Evolutionary conservation across 2,329 filamentous ascomycete species (phyloP).

Genomic region (Fusarium secorum): DNA sequence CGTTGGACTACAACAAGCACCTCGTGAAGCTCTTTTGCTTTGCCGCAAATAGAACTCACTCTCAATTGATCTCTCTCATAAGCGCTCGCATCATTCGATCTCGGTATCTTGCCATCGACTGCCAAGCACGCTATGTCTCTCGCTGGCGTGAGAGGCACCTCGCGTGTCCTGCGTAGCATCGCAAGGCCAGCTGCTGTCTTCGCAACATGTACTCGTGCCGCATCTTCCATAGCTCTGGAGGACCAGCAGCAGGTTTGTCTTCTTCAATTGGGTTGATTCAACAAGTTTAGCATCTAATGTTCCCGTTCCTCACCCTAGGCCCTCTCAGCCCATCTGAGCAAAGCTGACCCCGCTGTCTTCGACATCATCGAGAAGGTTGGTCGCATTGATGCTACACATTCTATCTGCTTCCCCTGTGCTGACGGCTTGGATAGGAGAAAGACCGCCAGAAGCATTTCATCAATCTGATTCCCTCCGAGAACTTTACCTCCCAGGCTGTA

Average conservation of each 20-base stretch:
- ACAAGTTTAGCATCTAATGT: slow-evolving; percentile 22
- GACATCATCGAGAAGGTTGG: slow-evolving; percentile 89
- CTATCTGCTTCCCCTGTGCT: background rate
- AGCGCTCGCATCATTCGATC: background rate
- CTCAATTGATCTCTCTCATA: background rate
- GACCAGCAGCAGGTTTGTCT: slow-evolving; percentile 65
- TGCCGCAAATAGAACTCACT: slow-evolving; percentile 14
- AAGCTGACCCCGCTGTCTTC: slow-evolving; percentile 87
- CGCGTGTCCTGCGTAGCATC: slow-evolving; percentile 56
- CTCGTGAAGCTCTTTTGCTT: slow-evolving; percentile 2
- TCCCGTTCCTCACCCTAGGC: slow-evolving; percentile 62
- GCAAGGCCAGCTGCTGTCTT: slow-evolving; percentile 42
- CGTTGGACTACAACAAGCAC: slow-evolving; percentile 16
- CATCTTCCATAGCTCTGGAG: slow-evolving; percentile 59
- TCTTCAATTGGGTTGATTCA: slow-evolving; percentile 17
- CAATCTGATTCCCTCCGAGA: slow-evolving; percentile 94
- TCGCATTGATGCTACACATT: background rate
- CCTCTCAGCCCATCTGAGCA: slow-evolving; percentile 78
- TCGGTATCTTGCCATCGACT: slow-evolving; percentile 6
- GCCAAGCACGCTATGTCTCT: slow-evolving; percentile 55
- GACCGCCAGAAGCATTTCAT: slow-evolving; percentile 96
- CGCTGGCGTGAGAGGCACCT: slow-evolving; percentile 57
- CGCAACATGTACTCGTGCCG: slow-evolving; percentile 45
- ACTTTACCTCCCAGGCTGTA: slow-evolving; percentile 93
- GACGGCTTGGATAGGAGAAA: slow-evolving; percentile 74